Evolutionary conservation across 2,329 filamentous ascomycete species (phyloP), one percentile per base, ranked within the genome.

Genomic region (Aspergillus pseudoterreus): DNA sequence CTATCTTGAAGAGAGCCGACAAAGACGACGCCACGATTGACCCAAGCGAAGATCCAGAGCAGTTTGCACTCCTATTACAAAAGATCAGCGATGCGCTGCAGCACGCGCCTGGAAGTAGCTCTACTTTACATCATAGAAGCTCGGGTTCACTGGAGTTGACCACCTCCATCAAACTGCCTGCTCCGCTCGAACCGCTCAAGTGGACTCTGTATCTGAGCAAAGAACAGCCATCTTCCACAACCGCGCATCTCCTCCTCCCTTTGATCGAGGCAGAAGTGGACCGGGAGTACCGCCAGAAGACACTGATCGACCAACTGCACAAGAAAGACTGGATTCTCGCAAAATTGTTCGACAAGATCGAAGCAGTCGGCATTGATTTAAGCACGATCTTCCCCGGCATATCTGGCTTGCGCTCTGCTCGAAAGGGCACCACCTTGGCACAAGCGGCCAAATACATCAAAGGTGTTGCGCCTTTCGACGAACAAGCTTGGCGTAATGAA

Each of bases 241-340:
- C 75, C 11, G 67, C 69, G 42, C 71, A 79, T 43, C 64, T 86
- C 19, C 70, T 84, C 9, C 64, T 78, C 5, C 82, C 82, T 2
- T 67, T 83, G 14, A 64, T 85, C 27, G 69, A 70, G 21, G 75
- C 76, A 19, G 75, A 78, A 15, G 71, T 75, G 30, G 69, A 69
- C 2, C 73, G 78, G 51, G 73, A 77, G 51, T 66, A 68, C 32
- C 76, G 79, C 32, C 73, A 82, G 21, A 64, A 71, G 24, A 69
- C 69, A 19, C 70, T 86, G 5, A 63, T 82, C 15, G 65, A 74
- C 4, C 73, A 75, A 39, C 64, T 86, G 11, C 70, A 71, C 48
- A 76, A 79, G 24, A 86, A 85, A 61, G 83, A 86, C 60, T 80
- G 76, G 62, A 75, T 81, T 15, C 78, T 86, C 46, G 71, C 71